Conservation (phyloP, 345 rosid species). For the Barbarea vulgaris region DNA sequence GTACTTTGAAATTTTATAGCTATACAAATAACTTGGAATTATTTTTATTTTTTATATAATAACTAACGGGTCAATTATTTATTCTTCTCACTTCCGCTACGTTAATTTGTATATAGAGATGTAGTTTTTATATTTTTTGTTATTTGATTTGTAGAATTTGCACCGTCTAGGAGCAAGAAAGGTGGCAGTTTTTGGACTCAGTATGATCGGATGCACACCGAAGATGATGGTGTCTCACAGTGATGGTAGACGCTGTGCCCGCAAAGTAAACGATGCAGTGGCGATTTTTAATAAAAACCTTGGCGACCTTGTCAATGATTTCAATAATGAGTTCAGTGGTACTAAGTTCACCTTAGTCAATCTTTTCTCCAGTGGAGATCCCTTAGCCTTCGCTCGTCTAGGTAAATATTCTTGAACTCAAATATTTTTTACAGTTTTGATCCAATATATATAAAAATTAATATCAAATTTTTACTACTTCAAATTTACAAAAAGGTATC, state of each 20-base stretch:
- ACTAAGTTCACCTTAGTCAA: slow-evolving; percentile 36
- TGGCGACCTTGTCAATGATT: slow-evolving; percentile 28
- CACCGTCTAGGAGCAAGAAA: slow-evolving; percentile 46
- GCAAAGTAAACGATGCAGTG: slow-evolving; percentile 14
- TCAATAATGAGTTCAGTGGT: slow-evolving; percentile 27
- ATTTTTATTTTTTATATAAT: not conserved
- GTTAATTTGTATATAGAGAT: not conserved
- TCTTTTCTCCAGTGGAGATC: slow-evolving; percentile 13
- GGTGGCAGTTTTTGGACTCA: slow-evolving; percentile 36
- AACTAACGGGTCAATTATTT: not conserved
- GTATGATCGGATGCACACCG: slow-evolving; percentile 23
- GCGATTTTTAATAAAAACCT: slow-evolving; percentile 36
- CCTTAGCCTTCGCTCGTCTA: not conserved
- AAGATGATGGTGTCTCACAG: no score
- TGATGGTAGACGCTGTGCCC: no score
- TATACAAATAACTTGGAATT: not conserved
- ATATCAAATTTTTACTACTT: not conserved
- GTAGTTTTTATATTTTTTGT: not conserved
- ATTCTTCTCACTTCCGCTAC: not conserved
- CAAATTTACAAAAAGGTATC: not conserved
- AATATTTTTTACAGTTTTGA: not conserved
- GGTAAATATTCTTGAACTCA: slow-evolving; percentile 26
- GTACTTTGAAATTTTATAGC: not conserved
- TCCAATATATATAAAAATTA: not conserved
- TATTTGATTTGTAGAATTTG: slow-evolving; percentile 21